Base-by-base conservation (phyloP, 2,329 filamentous ascomycete species). In the Cercospora zeae-maydis region DNA sequence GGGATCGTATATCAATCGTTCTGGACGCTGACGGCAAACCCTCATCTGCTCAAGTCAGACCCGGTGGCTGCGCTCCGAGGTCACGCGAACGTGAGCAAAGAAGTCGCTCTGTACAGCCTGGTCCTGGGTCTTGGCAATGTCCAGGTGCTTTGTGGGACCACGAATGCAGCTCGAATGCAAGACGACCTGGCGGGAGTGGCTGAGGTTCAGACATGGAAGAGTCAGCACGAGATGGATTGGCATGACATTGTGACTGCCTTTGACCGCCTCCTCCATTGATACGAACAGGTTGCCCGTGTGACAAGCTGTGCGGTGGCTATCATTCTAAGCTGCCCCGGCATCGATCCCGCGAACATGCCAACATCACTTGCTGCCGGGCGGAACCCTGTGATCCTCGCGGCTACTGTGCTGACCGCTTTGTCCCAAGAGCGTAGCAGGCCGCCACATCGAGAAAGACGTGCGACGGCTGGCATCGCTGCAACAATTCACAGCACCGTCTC, bases 1-100 rank as follows among this genome's bases (percentile, higher is more conserved):
- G 75, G 74, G 1, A 83, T 88, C 53, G 73, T 81, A 21, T 87
- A 86, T 64, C 82, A 87, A 69, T 80, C 79, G 47, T 87, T 87
- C 72, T 86, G 85, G 84, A 87, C 84, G 1, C 69, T 87, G 73
- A 85, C 83, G 0, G 85, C 80, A 0, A 87, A 87, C 68, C 83
- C 83, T 3, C 70, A 75, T 13, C 73, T 88, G 30, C 65, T 85
- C 24, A 75, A 70, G 52, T 81, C 78, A 3, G 68, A 73, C 11
- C 74, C 82, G 0, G 85, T 90, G 0, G 71, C 72, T 9, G 67
- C 70, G 7, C 75, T 92, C 1, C 84, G 84, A 16, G 58, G 74
- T 11, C 70, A 72, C 8, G 73, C 75, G 0, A 70, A 72, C 0
- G 78, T 85, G 16, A 77, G 73, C n/a, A 72, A 71, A 0, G 76